A percentile compares a stretch with the other conserved stretches of the same genome.
phyloP scores from a whole-genome alignment of 192 early-diverging fungal species.

The Dissophora ornata region DNA sequence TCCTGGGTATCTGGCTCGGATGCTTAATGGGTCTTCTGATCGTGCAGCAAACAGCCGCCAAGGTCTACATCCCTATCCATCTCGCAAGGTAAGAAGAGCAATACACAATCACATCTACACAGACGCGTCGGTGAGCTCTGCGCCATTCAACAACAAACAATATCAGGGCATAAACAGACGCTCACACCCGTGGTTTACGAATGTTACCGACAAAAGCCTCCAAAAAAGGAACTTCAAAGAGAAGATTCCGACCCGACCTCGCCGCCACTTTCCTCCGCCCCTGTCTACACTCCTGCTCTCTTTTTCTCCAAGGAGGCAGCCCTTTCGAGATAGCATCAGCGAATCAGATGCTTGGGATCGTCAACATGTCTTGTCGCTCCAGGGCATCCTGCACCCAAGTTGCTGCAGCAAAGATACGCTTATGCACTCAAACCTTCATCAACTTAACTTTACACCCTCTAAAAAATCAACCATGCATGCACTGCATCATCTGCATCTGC shows the following conservation, averaged over 20 bases:
- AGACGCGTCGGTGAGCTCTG: no score
- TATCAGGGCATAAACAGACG: background rate
- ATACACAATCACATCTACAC: no score
- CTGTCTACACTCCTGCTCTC: background rate
- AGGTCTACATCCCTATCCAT: constrained; percentile 32
- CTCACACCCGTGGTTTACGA: background rate
- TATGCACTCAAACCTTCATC: background rate
- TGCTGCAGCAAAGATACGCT: no score
- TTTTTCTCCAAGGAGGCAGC: background rate
- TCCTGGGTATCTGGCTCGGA: constrained; percentile 45
- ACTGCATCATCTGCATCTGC: no score
- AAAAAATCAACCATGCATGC: background rate
- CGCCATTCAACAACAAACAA: background rate
- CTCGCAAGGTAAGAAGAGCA: constrained; percentile 31
- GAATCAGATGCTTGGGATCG: constrained; percentile 15
- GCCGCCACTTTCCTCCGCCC: background rate
- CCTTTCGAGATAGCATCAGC: constrained; percentile 9
- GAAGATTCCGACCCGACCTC: background rate
- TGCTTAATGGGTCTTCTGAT: constrained; percentile 35
- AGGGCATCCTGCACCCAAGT: no score
- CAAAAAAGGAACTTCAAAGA: background rate
- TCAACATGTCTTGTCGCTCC: constrained; percentile 13
- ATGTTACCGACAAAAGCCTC: constrained; percentile 1
- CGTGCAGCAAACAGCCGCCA: constrained; percentile 34
- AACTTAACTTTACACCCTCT: background rate